A percentile compares a stretch with the other conserved stretches of the same genome.
phyloP scores from a whole-genome alignment of 164 flowering plant species.

The grape (Vitis vinifera) region ASM3070453v1 NC_081815.1:6470001-6470500 shows the following conservation, averaged over 20 bases:
- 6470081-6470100: slow-evolving; percentile 68
- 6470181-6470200: slow-evolving; percentile 93
- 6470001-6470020: slow-evolving; percentile 94
- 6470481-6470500: neutral
- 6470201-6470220: slow-evolving; percentile 99
- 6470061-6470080: slow-evolving; percentile 76
- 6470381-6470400: slow-evolving; percentile 73
- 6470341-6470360: slow-evolving; percentile 97
- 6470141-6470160: slow-evolving; percentile 88
- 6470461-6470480: slow-evolving; percentile 1
- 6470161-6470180: slow-evolving; percentile 90
- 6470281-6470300: slow-evolving; percentile 80
- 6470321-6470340: slow-evolving; percentile 85
- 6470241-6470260: slow-evolving; percentile 94
- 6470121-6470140: slow-evolving; percentile 98
- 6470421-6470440: neutral
- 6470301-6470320: slow-evolving; percentile 84
- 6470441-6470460: neutral
- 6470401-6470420: slow-evolving; percentile 5
- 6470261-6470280: slow-evolving; percentile 79
- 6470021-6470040: slow-evolving; percentile 95
- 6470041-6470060: slow-evolving; percentile 95
- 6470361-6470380: slow-evolving; percentile 93
- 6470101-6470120: slow-evolving; percentile 77
- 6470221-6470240: slow-evolving; percentile 95